Evolutionary conservation across 768 basidiomycete genomes (phyloP), one percentile per base, ranked within the genome.

Genomic region (Termitomyces sp.): DNA sequence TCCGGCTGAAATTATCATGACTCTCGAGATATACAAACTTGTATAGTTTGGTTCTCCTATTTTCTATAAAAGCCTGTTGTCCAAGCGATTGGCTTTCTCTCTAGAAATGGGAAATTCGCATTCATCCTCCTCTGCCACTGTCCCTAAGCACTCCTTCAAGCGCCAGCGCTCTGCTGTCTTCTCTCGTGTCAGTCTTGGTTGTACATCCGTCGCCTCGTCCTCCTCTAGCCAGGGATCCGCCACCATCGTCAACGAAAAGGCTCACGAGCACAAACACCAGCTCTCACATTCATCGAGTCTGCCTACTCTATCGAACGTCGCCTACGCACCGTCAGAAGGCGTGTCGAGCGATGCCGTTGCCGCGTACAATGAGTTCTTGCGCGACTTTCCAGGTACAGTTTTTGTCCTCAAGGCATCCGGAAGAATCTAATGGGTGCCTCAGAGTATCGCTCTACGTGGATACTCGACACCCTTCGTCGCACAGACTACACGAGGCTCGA

Each of bases 371-470:
- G 66, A 67, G 17, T 89, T 86, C 69, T 70, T 82, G 40, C 64
- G 60, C n/a, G 69, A 71, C 42, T 74, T 68, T 57, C 75, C 75
- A 48, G 74, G 73, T 73, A 60, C 44, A 64, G 54, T 44, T 14
- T 31, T 47, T 33, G 35, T 7, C 5, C 12, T 15, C 49, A 42
- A 41, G 45, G 11, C 33, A 28, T 14, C 21, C 41, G 7, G 6
- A 26, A n/a, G 35, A 52, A 21, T 44, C 56, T 58, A 26, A 53
- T n/a, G 31, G 9, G 48, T 19, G 54, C 23, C 33, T 42, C n/a
- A 68, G 85, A 87, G 68, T 90, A 87, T 61, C 77, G 77, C 48
- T 73, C 74, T 15, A 89, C 87, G 7, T 86, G 86, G 83, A 85
- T 85, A 55, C 66, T 90, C 54, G 88, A 90, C 63, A 76, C 80